Conservation (phyloP, 2,329 filamentous ascomycete species). For the Keithomyces neogunnii region DNA sequence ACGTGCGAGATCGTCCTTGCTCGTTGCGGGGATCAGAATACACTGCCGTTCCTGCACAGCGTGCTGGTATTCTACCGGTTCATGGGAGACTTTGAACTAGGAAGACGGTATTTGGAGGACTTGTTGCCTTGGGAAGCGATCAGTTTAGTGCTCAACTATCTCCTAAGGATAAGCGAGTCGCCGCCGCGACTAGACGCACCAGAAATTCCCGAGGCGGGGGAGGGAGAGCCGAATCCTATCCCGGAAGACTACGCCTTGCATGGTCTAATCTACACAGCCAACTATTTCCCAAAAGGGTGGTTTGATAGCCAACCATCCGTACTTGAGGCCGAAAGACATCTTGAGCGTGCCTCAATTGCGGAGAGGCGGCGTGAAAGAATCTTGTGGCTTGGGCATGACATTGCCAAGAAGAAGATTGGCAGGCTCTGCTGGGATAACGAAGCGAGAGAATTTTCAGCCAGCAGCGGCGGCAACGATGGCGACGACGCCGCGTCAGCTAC, state of each 20-base stretch:
- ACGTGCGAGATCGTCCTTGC: slow-evolving; percentile 39
- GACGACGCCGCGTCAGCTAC: background rate
- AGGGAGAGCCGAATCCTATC: slow-evolving; percentile 42
- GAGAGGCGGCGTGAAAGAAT: slow-evolving; percentile 50
- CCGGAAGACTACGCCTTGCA: slow-evolving; percentile 62
- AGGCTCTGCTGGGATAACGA: slow-evolving; percentile 35
- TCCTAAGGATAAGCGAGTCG: slow-evolving; percentile 17
- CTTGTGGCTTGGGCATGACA: slow-evolving; percentile 45
- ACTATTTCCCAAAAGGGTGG: slow-evolving; percentile 51
- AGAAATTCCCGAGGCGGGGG: slow-evolving; percentile 39
- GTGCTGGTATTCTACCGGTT: slow-evolving; percentile 50
- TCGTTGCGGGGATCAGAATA: slow-evolving; percentile 47
- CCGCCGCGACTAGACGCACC: slow-evolving; percentile 28
- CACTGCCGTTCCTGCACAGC: slow-evolving; percentile 54
- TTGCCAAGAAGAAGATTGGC: slow-evolving; percentile 32
- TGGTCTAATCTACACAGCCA: slow-evolving; percentile 51
- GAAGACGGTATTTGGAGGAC: slow-evolving; percentile 14
- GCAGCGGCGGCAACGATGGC: background rate
- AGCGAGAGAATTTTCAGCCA: slow-evolving; percentile 24
- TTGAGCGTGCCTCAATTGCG: slow-evolving; percentile 52
- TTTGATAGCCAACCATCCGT: slow-evolving; percentile 44
- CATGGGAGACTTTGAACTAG: slow-evolving; percentile 21
- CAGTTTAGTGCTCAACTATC: slow-evolving; percentile 29
- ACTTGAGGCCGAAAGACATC: slow-evolving; percentile 59
- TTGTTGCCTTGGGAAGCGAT: slow-evolving; percentile 44